Evolutionary conservation across 176 grass and related monocot genomes (phyloP).

Genomic region (Juncus inflexus): DNA sequence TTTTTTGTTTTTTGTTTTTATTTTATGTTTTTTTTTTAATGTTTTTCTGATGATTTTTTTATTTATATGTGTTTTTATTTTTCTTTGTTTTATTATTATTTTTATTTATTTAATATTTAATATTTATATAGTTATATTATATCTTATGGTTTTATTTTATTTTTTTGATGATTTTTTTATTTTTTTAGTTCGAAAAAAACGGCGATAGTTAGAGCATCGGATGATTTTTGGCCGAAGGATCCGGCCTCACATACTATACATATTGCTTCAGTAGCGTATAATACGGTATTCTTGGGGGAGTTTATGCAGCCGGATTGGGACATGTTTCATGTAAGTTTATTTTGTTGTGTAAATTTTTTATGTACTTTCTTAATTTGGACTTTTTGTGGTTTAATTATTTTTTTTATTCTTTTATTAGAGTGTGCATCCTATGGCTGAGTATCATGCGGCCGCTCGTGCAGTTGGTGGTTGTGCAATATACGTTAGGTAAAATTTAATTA

Average conservation of each 20-base stretch:
- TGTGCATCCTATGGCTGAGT: slow-evolving; percentile 59
- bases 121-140: too few species aligned
- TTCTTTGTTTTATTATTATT: too few species aligned
- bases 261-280: slow-evolving; percentile 71
- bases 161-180: background rate
- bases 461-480: slow-evolving; percentile 77
- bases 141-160: too few species aligned
- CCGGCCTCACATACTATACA: slow-evolving; percentile 76
- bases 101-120: too few species aligned
- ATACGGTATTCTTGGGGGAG: slow-evolving; percentile 67
- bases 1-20: too few species aligned
- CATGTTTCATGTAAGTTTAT: slow-evolving; percentile 75
- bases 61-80: too few species aligned
- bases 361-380: background rate
- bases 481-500: slow-evolving; percentile 42
- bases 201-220: slow-evolving; percentile 76
- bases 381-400: background rate
- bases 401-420: slow-evolving; percentile 31
- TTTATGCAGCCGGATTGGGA: slow-evolving; percentile 91
- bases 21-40: too few species aligned
- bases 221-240: slow-evolving; percentile 85
- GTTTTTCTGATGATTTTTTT: too few species aligned
- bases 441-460: slow-evolving; percentile 63
- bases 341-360: background rate
- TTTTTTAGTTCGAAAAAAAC: slow-evolving; percentile 52